These are phyloP conservation scores for Pichia rugopelliculosa DNA, from an alignment of 805 yeast genomes.

Conservation along the genomic window DNA sequence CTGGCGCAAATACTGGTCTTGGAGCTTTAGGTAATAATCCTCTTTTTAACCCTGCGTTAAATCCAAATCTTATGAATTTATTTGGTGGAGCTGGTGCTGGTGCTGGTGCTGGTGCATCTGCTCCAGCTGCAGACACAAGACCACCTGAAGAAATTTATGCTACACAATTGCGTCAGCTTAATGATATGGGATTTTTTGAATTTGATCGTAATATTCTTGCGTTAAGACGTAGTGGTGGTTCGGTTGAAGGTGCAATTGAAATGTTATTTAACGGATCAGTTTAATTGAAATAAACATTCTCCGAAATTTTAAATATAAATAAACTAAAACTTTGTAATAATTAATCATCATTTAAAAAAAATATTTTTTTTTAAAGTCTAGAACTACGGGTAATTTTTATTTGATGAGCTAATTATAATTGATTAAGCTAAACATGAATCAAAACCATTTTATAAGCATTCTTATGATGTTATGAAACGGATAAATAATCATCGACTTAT, in stretches of 20 bases:
- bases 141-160: slow-evolving; percentile 80
- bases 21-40: slow-evolving; percentile 18
- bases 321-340: background rate
- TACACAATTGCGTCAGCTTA: slow-evolving; percentile 62
- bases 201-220: slow-evolving; percentile 90
- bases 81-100: slow-evolving; percentile 55
- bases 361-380: no score
- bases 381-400: no score
- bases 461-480: no score
- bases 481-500: background rate
- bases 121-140: slow-evolving; percentile 62
- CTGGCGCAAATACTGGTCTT: slow-evolving; percentile 15
- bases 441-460: no score
- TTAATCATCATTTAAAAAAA: background rate
- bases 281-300: slow-evolving; percentile 18
- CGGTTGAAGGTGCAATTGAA: slow-evolving; percentile 95
- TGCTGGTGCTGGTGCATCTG: slow-evolving; percentile 34
- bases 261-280: slow-evolving; percentile 62
- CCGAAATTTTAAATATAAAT: background rate
- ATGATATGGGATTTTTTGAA: slow-evolving; percentile 83
- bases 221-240: slow-evolving; percentile 90
- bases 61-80: slow-evolving; percentile 40
- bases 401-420: no score
- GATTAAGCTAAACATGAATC: no score
- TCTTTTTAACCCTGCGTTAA: slow-evolving; percentile 35